These are phyloP conservation scores for Calcarisporium arbuscula DNA, from an alignment of 2,329 filamentous ascomycete genomes.

Conservation along the genomic window DNA sequence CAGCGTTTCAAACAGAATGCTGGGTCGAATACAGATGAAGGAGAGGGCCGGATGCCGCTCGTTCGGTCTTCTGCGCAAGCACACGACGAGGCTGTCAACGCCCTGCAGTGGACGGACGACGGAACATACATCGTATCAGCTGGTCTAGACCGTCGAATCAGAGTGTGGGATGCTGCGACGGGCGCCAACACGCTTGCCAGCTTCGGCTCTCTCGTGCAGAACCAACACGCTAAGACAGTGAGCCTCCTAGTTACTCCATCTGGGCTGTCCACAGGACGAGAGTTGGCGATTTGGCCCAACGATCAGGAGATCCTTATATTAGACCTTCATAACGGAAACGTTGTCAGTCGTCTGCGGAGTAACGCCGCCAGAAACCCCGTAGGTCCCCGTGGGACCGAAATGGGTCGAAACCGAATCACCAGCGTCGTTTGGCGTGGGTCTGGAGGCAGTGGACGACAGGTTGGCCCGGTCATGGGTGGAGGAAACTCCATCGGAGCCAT, in stretches of 20 bases:
- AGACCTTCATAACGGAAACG: constrained; percentile 68
- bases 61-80: constrained; percentile 54
- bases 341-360: constrained; percentile 65
- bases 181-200: constrained; percentile 83
- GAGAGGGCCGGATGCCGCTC: constrained; percentile 21
- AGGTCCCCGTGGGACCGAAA: constrained; percentile 38
- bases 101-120: constrained; percentile 76
- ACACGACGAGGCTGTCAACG: constrained; percentile 78
- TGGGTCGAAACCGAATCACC: constrained; percentile 62
- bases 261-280: constrained; percentile 47
- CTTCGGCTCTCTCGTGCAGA: constrained; percentile 78
- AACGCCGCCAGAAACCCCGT: constrained; percentile 47
- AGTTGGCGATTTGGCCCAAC: constrained; percentile 76
- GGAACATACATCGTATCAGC: constrained; percentile 71
- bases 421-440: constrained; percentile 65
- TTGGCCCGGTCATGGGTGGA: constrained; percentile 55
- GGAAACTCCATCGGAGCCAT: constrained; percentile 48
- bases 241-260: constrained; percentile 59
- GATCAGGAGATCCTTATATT: constrained; percentile 73
- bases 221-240: constrained; percentile 56
- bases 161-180: constrained; percentile 77
- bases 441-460: constrained; percentile 43
- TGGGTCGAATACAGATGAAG: constrained; percentile 23
- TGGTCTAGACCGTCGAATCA: constrained; percentile 76
- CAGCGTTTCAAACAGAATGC: constrained; percentile 28